Evolutionary conservation across 148 eudicot genomes (phyloP), one percentile per base, ranked within the genome.

Genomic region (Rhododendron ovatum): DNA sequence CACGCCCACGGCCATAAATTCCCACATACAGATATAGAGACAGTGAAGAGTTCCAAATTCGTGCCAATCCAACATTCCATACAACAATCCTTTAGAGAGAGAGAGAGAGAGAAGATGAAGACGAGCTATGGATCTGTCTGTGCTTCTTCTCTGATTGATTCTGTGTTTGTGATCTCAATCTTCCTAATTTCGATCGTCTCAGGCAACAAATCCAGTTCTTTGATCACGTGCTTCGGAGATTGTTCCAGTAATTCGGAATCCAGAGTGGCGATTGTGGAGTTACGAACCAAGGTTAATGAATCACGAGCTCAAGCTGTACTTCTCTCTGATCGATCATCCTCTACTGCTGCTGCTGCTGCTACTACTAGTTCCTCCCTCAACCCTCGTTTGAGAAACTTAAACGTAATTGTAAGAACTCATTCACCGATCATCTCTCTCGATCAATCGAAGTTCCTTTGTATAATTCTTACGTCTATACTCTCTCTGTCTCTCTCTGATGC

Each of bases 341-440:
- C 71, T 63, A 13, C n/a, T 7, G 24, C 11, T 63, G 28, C 24
- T 5, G 22, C 26, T 22, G 17, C 85, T 59, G 10, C 39, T 41
- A 5, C 45, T 41, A 41, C 45, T 55, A 24, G 57, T 51, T 30
- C 30, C 48, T 73, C 53, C 63, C 13, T 24, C 67, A 33, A 84
- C 18, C 80, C 22, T 35, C 67, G 48, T 43, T 74, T 51, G 28
- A 73, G 80, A 84, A 84, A 74, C 63, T 78, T 41, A 51, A 84
- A 78, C 51, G 30, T 74, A 77, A 35, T 51, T 12, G 86, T 84
- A 51, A 84, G 80, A 3, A 41, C n/a, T 35, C 9, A 10, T 33
- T 13, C 37, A 12, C 17, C 7, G n/a, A 69, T 28, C 69, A 18
- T 83, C 78, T 24, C 77, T 67, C 55, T 83, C 41, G 6, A 37